A percentile compares a stretch with the other conserved stretches of the same genome.
Evolutionary conservation across 2,329 filamentous ascomycete genomes (phyloP).

Genomic region (Claviceps africana): DNA sequence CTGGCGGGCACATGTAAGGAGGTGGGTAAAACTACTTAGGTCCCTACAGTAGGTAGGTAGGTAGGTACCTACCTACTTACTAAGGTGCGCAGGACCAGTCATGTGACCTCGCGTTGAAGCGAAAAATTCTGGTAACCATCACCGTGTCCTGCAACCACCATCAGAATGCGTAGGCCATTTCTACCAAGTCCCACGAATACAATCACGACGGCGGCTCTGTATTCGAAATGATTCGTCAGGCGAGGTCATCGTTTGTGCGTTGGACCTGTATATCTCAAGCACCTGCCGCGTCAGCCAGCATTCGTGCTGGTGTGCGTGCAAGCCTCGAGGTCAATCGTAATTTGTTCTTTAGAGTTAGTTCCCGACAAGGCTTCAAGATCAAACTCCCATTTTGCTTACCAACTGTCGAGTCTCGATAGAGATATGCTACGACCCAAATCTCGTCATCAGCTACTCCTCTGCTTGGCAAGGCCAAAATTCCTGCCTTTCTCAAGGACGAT

Average conservation of each 20-base stretch:
- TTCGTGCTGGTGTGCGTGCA: neutral
- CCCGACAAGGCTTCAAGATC: slow-evolving; percentile 1
- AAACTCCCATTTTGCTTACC: slow-evolving; percentile 1
- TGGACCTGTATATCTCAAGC: slow-evolving; percentile 16
- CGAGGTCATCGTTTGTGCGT: slow-evolving; percentile 19
- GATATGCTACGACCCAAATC: slow-evolving; percentile 7
- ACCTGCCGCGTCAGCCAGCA: neutral
- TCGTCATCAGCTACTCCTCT: neutral
- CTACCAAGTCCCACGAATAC: neutral
- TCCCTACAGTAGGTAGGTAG: too few relatives aligned
- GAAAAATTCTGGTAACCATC: neutral
- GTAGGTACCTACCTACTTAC: too few relatives aligned
- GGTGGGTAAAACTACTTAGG: neutral
- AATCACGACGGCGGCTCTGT: neutral
- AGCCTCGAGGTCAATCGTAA: neutral
- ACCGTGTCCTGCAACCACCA: neutral
- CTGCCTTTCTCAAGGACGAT: neutral
- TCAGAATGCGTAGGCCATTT: neutral
- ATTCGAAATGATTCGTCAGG: slow-evolving; percentile 17
- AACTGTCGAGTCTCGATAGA: slow-evolving; percentile 2
- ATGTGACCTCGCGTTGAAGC: neutral
- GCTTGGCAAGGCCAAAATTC: neutral
- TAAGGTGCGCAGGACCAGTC: neutral
- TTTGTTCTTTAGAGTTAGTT: neutral
- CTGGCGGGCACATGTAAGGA: neutral